Base-by-base conservation (phyloP, 768 basidiomycete genomes). In the Boletus sp. region DNA sequence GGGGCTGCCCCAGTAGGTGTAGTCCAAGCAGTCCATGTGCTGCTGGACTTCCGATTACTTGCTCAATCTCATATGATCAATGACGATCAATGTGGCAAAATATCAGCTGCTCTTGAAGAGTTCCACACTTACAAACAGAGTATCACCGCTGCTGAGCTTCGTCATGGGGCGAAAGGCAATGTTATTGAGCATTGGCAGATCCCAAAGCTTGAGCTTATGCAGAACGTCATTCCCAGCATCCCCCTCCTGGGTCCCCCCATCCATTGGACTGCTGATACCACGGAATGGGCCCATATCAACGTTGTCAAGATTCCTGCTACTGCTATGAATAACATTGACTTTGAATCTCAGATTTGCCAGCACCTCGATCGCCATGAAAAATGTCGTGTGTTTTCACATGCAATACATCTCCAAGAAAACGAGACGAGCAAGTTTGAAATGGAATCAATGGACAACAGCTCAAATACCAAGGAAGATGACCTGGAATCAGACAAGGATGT, bases 181-280 rank as follows among this genome's bases (percentile, higher is more conserved):
- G 42, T 66, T 1, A 70, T 75, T 35, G 40, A 71, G 9, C 57
- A 77, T 47, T 79, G 72, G 64, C 47, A 72, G 9, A 78, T 80
- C 42, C 78, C 75, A 1, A 80, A 80, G 58, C 71, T 79, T 4
- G 71, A 77, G 40, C 60, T 75, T 15, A 57, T 77, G 24, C 75
- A 76, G 18, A 73, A 68, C 39, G 66, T 78, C 5, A 55, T 65
- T 9, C 51, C 58, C 0, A 73, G 63, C 52, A 74, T 76, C 9
- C 48, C 51, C 7, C 35, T 50, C n/a, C 63, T 66, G n/a, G 73
- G 77, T 0, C 63, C 61, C 4, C 48, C 70, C 6, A 65, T 69
- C 5, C 72, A 78, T 49, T 76, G 68, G 70, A 71, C 73, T 45
- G 69, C 72, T 0, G 70, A 80, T 61, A 59, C 62, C 6, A 76